Percentiles rank a stretch among this genome's conserved stretches.
Evolutionary conservation across 2,329 filamentous ascomycete genomes (phyloP).

Genomic region (Fulvia fulva): DNA sequence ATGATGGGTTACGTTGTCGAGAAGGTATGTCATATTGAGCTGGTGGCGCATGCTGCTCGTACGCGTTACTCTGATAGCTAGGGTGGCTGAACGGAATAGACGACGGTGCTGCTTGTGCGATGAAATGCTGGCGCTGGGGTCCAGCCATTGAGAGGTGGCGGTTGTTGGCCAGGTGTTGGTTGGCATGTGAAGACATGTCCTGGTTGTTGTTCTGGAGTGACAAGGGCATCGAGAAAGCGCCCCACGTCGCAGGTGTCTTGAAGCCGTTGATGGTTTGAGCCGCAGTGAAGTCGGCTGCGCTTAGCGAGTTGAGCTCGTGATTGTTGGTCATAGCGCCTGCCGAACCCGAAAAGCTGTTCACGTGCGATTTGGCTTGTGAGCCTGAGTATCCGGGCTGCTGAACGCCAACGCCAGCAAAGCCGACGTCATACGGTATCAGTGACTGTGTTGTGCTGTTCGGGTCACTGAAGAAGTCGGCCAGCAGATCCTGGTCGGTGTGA

Average conservation of each 20-base stretch:
- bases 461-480: slow-evolving; percentile 3
- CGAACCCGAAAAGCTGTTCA: not conserved
- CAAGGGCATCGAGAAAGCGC: slow-evolving; percentile 3
- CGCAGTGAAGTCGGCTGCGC: slow-evolving; percentile 6
- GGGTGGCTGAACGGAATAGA: not conserved
- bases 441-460: slow-evolving; percentile 2
- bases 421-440: slow-evolving; percentile 4
- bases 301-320: not conserved
- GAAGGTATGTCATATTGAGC: not conserved
- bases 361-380: not conserved
- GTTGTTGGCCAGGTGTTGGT: not conserved
- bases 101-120: not conserved
- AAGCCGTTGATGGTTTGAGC: slow-evolving; percentile 4
- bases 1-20: not conserved
- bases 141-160: not conserved
- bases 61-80: not conserved
- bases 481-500: not conserved
- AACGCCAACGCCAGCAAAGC: not conserved
- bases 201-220: not conserved
- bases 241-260: slow-evolving; percentile 5
- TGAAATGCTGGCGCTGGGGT: not conserved
- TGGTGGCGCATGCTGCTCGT: not conserved
- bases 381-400: not conserved
- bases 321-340: slow-evolving; percentile 1
- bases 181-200: not conserved